A percentile compares a stretch with the other conserved stretches of the same genome.
These are phyloP conservation scores for Picochlorum sp. DNA, from an alignment of 139 green algal species.

Conservation along the genomic window DNA sequence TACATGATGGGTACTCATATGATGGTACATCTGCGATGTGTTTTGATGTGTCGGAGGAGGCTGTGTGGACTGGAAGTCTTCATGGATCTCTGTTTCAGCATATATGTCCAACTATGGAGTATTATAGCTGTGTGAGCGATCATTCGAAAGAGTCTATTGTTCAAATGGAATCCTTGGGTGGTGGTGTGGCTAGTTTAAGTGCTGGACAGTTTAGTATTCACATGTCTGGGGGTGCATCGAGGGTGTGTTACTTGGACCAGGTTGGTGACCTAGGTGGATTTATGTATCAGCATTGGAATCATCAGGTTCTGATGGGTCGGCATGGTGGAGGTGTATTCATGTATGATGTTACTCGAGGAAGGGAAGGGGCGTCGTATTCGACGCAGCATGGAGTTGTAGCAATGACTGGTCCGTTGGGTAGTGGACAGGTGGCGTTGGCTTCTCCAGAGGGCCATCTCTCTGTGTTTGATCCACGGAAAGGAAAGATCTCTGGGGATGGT, in stretches of 20 bases:
- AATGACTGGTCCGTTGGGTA: slow-evolving; percentile 26
- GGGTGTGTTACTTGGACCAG: slow-evolving; percentile 20
- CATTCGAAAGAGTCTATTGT: slow-evolving; percentile 21
- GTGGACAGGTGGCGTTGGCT: slow-evolving; percentile 37
- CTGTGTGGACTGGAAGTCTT: slow-evolving; percentile 34
- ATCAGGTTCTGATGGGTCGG: slow-evolving; percentile 17
- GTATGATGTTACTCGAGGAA: slow-evolving; percentile 25
- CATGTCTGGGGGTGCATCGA: slow-evolving; percentile 20
- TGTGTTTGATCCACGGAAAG: slow-evolving; percentile 47
- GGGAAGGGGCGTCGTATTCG: neutral
- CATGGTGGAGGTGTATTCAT: slow-evolving; percentile 17
- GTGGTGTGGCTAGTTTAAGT: slow-evolving; percentile 31
- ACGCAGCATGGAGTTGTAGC: slow-evolving; percentile 22
- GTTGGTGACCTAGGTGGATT: slow-evolving; percentile 18
- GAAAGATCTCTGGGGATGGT: slow-evolving; percentile 6
- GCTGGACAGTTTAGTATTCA: slow-evolving; percentile 26
- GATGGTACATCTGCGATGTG: slow-evolving; percentile 4
- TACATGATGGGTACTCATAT: neutral
- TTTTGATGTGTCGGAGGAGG: slow-evolving; percentile 26
- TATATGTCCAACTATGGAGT: slow-evolving; percentile 28
- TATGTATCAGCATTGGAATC: slow-evolving; percentile 17
- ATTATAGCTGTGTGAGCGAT: slow-evolving; percentile 34
- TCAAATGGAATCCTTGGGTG: slow-evolving; percentile 33
- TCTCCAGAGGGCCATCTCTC: slow-evolving; percentile 33
- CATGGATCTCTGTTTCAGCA: slow-evolving; percentile 35